Evolutionary conservation across 192 early-diverging fungal genomes (phyloP).

Genomic region (Dispira simplex): DNA sequence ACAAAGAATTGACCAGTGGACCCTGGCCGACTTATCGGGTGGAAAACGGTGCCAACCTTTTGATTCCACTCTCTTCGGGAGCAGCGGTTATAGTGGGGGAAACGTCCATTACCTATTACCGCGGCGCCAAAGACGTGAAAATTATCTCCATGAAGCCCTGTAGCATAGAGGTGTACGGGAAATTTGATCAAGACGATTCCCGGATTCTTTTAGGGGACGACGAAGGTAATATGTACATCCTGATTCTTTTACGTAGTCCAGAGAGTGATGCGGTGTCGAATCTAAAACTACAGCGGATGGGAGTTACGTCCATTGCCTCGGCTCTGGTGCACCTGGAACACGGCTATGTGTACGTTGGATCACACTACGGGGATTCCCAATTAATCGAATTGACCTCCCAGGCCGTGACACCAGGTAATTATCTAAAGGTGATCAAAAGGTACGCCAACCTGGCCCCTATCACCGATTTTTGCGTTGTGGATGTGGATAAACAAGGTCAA

Average conservation of each 20-base stretch:
- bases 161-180: constrained; percentile 34
- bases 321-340: constrained; percentile 50
- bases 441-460: constrained; percentile 72
- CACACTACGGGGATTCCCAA: constrained; percentile 71
- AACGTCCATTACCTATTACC: constrained; percentile 15
- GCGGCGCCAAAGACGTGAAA: not conserved
- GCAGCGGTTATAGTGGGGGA: constrained; percentile 18
- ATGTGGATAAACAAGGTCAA: constrained; percentile 50
- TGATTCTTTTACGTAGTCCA: constrained; percentile 27
- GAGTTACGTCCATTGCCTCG: constrained; percentile 32
- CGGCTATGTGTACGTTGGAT: constrained; percentile 68
- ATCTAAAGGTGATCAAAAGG: constrained; percentile 39
- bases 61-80: constrained; percentile 18
- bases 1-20: constrained; percentile 15
- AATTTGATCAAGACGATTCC: constrained; percentile 29
- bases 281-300: constrained; percentile 27
- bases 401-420: constrained; percentile 26
- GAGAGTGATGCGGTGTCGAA: constrained; percentile 17
- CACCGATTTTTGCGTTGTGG: constrained; percentile 70
- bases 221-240: constrained; percentile 40
- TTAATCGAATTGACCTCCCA: constrained; percentile 43
- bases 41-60: constrained; percentile 11
- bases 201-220: constrained; percentile 59
- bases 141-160: constrained; percentile 22
- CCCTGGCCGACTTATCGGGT: constrained; percentile 17